These are phyloP conservation scores for Stemphylium vesicarium DNA, from an alignment of 2,329 filamentous ascomycete species.

Conservation along the genomic window DNA sequence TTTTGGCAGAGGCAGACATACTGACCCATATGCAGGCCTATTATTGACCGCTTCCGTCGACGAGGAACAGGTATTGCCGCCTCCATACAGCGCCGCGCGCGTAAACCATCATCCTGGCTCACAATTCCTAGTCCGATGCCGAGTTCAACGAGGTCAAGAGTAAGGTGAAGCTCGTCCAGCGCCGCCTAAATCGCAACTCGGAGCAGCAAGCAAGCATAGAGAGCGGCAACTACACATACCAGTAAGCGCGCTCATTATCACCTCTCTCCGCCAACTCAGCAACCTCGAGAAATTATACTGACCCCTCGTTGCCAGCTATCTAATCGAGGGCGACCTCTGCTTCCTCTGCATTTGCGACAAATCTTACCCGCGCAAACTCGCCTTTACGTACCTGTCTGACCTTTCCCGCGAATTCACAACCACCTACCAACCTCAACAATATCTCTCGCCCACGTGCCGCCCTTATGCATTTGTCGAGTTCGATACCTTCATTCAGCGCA, in stretches of 20 bases:
- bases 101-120: constrained; percentile 10
- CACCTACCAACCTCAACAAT: constrained; percentile 76
- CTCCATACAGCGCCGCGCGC: neutral
- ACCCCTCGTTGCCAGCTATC: constrained; percentile 65
- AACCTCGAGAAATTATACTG: constrained; percentile 5
- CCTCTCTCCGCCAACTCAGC: neutral
- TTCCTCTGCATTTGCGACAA: constrained; percentile 94
- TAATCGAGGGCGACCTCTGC: constrained; percentile 81
- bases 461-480: constrained; percentile 98
- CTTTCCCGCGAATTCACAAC: constrained; percentile 88
- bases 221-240: constrained; percentile 79
- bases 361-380: constrained; percentile 95
- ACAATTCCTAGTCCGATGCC: constrained; percentile 64
- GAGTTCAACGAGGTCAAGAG: constrained; percentile 86
- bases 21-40: constrained; percentile 67
- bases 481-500: constrained; percentile 93
- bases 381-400: constrained; percentile 97
- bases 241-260: constrained; percentile 63
- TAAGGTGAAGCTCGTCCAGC: constrained; percentile 88
- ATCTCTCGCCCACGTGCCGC: constrained; percentile 75
- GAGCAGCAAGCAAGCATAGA: constrained; percentile 93
- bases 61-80: constrained; percentile 72
- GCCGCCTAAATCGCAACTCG: constrained; percentile 84
- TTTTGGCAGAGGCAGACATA: constrained; percentile 2
- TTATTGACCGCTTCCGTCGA: constrained; percentile 95